These are phyloP conservation scores for Blastocystis sp. DNA, from an alignment of 352 stramenopile species.

Conservation along the genomic window DNA sequence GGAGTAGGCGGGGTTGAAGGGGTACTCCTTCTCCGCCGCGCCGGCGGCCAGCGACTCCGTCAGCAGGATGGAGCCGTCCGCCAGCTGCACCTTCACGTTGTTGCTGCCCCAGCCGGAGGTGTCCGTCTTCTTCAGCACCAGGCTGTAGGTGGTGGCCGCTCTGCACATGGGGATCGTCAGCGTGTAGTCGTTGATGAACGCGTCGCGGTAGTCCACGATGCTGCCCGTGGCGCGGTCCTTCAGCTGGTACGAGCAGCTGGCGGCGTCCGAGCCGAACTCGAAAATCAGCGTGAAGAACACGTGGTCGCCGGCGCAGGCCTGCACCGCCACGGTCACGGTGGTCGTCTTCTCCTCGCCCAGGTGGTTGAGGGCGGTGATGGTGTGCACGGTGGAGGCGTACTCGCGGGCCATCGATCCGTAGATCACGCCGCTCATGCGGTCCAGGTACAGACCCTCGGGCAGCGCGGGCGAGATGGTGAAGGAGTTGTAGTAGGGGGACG, in stretches of 20 bases:
- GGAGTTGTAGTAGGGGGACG: background rate
- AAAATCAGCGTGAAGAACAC: conserved; percentile 18
- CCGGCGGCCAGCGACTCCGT: conserved; percentile 51
- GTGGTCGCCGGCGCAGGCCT: conserved; percentile 23
- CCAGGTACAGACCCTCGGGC: background rate
- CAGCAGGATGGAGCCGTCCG: conserved; percentile 30
- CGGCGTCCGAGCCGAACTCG: background rate
- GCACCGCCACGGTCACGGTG: conserved; percentile 19
- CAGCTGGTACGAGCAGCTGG: background rate
- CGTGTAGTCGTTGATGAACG: conserved; percentile 29
- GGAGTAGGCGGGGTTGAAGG: conserved; percentile 41
- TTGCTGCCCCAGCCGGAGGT: conserved; percentile 26
- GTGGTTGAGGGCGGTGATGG: conserved; percentile 50
- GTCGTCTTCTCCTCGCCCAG: conserved; percentile 34
- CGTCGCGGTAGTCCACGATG: background rate
- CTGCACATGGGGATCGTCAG: conserved; percentile 36
- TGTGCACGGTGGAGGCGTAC: background rate
- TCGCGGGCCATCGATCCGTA: background rate
- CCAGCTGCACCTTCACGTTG: conserved; percentile 33
- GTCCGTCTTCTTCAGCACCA: conserved; percentile 21
- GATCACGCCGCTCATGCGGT: conserved; percentile 29
- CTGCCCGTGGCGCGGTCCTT: conserved; percentile 19
- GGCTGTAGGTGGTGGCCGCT: background rate
- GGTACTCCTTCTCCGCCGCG: background rate
- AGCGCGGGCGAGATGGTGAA: conserved; percentile 27